A percentile compares a stretch with the other conserved stretches of the same genome.
These are phyloP conservation scores for Mycena haematopus DNA, from an alignment of 768 basidiomycete species.

Conservation along the genomic window DNA sequence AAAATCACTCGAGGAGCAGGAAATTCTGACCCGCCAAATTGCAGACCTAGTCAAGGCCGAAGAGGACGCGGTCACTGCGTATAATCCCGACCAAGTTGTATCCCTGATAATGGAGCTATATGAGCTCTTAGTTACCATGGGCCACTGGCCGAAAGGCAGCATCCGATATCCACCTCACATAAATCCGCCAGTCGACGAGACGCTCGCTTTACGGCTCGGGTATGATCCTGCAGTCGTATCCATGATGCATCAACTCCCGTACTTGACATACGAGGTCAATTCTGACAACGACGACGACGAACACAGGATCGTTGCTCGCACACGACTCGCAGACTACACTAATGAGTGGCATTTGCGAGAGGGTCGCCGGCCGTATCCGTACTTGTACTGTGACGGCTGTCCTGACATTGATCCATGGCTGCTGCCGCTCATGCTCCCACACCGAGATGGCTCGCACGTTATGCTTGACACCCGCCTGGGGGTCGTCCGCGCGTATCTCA, in stretches of 20 bases:
- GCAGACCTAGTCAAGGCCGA: slow-evolving; percentile 18
- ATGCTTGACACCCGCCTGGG: slow-evolving; percentile 28
- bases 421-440: slow-evolving; percentile 18
- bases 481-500: slow-evolving; percentile 11
- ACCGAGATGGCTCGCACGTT: slow-evolving; percentile 17
- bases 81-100: slow-evolving; percentile 17
- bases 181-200: slow-evolving; percentile 5
- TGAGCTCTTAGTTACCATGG: slow-evolving; percentile 20
- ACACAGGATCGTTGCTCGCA: slow-evolving; percentile 6
- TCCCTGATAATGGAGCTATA: slow-evolving; percentile 20
- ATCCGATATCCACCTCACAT: slow-evolving; percentile 11
- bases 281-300: background rate
- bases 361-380: slow-evolving; percentile 17
- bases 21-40: slow-evolving; percentile 11
- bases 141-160: slow-evolving; percentile 18
- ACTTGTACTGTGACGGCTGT: slow-evolving; percentile 10
- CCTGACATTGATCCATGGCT: slow-evolving; percentile 24
- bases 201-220: slow-evolving; percentile 14
- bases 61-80: slow-evolving; percentile 9
- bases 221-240: slow-evolving; percentile 10
- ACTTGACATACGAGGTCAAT: background rate
- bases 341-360: slow-evolving; percentile 4
- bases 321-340: slow-evolving; percentile 18
- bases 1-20: slow-evolving; percentile 1
- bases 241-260: slow-evolving; percentile 21